These are phyloP conservation scores for Rhizomucor pusillus DNA, from an alignment of 371 early-diverging fungal genomes.

Conservation along the genomic window DNA sequence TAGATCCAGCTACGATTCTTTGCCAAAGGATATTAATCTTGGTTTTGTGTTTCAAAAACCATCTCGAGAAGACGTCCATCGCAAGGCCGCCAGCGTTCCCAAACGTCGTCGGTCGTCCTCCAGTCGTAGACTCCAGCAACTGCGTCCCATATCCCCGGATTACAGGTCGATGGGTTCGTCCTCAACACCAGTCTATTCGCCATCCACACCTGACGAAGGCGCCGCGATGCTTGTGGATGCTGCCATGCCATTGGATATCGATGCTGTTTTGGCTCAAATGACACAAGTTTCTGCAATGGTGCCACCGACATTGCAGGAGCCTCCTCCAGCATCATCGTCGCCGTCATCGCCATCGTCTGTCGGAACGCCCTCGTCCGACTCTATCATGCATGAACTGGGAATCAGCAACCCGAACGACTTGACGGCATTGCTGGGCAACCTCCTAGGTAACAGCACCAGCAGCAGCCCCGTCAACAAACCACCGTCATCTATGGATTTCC, in stretches of 20 bases:
- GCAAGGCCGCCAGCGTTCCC: not conserved
- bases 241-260: not conserved
- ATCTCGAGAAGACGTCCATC: too few species aligned
- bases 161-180: not conserved
- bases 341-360: too few species aligned
- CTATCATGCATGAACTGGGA: constrained; percentile 12
- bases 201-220: too few species aligned
- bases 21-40: constrained; percentile 1
- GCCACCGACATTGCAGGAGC: too few species aligned
- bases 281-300: too few species aligned
- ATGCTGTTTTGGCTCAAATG: constrained; percentile 2
- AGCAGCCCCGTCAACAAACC: too few species aligned
- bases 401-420: constrained; percentile 23
- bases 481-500: too few species aligned
- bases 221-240: not conserved
- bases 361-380: not conserved
- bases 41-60: constrained; percentile 17
- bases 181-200: too few species aligned
- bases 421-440: constrained; percentile 23
- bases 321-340: too few species aligned
- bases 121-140: not conserved
- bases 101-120: too few species aligned
- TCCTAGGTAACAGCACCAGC: constrained; percentile 7
- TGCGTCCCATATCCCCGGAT: not conserved
- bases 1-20: constrained; percentile 4